These are phyloP conservation scores for Alternaria brassicicola DNA, from an alignment of 2,329 filamentous ascomycete species.

Conservation along the genomic window DNA sequence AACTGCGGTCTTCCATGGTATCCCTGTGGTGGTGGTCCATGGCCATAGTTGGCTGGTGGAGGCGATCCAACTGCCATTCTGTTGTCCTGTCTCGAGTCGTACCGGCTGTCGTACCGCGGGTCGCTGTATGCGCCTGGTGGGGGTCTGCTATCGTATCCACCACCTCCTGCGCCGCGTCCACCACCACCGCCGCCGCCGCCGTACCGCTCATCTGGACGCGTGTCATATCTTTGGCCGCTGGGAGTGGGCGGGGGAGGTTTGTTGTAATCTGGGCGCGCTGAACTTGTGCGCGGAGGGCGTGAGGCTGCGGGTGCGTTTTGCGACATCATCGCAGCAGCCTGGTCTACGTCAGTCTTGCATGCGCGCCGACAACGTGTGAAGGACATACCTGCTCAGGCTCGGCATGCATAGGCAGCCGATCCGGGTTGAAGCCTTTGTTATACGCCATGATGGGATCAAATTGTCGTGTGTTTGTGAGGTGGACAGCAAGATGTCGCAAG, in stretches of 20 bases:
- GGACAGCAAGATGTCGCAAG: slow-evolving; percentile 6
- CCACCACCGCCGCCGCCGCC: slow-evolving; percentile 36
- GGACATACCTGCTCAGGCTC: slow-evolving; percentile 72
- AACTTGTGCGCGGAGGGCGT: slow-evolving; percentile 45
- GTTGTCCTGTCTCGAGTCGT: slow-evolving; percentile 31
- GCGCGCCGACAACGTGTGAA: neutral
- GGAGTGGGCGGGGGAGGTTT: slow-evolving; percentile 51
- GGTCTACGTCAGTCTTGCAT: slow-evolving; percentile 10
- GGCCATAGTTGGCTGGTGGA: slow-evolving; percentile 58
- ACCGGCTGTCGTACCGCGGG: slow-evolving; percentile 40
- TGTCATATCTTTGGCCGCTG: slow-evolving; percentile 33
- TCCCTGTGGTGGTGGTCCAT: slow-evolving; percentile 63
- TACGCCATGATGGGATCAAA: slow-evolving; percentile 74
- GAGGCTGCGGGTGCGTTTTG: slow-evolving; percentile 21
- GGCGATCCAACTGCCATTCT: slow-evolving; percentile 54
- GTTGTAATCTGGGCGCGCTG: slow-evolving; percentile 50
- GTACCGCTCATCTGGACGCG: slow-evolving; percentile 48
- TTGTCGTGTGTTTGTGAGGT: slow-evolving; percentile 8
- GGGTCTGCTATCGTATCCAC: slow-evolving; percentile 40
- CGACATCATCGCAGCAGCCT: slow-evolving; percentile 54
- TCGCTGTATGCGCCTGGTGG: slow-evolving; percentile 50
- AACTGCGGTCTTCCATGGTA: slow-evolving; percentile 69
- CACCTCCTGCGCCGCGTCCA: slow-evolving; percentile 22
- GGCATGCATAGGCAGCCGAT: slow-evolving; percentile 89
- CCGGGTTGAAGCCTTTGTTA: slow-evolving; percentile 89